phyloP scores from a whole-genome alignment of 192 early-diverging fungal genomes.

The Phlyctochytrium bullatum region DNA sequence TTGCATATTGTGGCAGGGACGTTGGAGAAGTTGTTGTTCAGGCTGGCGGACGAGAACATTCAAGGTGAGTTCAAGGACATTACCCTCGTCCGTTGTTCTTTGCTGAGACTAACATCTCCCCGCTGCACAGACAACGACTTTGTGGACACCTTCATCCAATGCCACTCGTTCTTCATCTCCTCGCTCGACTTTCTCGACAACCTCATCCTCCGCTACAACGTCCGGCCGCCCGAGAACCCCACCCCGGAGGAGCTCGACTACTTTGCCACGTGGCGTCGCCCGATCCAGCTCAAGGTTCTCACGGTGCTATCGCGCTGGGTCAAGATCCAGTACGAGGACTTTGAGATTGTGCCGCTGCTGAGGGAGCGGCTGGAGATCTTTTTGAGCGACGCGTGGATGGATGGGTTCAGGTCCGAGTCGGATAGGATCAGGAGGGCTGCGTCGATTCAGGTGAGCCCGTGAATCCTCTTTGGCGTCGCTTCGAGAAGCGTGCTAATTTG shows the following conservation, averaged over 20 bases:
- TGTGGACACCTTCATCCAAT: constrained; percentile 60
- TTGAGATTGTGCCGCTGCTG: constrained; percentile 41
- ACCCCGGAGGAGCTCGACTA: constrained; percentile 36
- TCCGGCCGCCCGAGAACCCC: constrained; percentile 30
- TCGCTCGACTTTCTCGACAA: constrained; percentile 53
- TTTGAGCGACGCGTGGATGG: constrained; percentile 37
- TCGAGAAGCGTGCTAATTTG: too few relatives aligned
- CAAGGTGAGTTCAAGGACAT: constrained; percentile 60
- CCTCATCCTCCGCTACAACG: constrained; percentile 59
- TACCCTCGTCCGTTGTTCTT: background rate
- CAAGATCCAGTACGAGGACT: constrained; percentile 59
- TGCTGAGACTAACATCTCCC: background rate
- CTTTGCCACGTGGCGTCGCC: constrained; percentile 42
- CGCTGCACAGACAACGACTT: constrained; percentile 57
- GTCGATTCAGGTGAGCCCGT: constrained; percentile 28
- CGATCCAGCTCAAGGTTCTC: constrained; percentile 57
- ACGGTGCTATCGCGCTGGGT: constrained; percentile 64
- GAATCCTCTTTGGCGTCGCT: too few relatives aligned
- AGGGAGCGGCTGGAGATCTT: constrained; percentile 47
- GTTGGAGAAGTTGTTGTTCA: constrained; percentile 58
- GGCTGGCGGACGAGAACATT: constrained; percentile 60
- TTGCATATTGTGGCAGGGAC: constrained; percentile 62
- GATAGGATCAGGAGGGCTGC: constrained; percentile 31
- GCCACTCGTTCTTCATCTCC: constrained; percentile 59
- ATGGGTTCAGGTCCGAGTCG: constrained; percentile 46